phyloP scores from a whole-genome alignment of 768 basidiomycete species.

The Termitomyces sp. region DNA sequence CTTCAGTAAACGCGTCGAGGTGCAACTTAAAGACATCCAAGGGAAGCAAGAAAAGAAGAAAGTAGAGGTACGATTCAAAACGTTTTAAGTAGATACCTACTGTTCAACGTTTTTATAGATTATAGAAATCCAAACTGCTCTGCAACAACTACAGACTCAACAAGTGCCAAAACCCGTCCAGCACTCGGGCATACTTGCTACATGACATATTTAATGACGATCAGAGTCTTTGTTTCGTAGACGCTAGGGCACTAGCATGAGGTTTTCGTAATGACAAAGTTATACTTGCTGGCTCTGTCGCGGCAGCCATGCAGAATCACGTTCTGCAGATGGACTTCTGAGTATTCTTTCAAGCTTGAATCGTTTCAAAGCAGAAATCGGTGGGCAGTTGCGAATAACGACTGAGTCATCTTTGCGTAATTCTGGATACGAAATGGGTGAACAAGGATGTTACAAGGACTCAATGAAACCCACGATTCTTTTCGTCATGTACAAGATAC shows the following conservation, averaged over 20 bases:
- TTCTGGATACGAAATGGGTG: constrained; percentile 28
- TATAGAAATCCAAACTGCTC: constrained; percentile 57
- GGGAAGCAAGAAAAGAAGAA: constrained; percentile 78
- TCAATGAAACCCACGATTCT: constrained; percentile 46
- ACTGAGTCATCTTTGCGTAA: constrained; percentile 68
- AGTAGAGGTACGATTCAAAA: constrained; percentile 51
- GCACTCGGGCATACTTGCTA: constrained; percentile 2
- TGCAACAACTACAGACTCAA: constrained; percentile 34
- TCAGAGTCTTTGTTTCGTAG: background rate
- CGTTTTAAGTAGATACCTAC: background rate
- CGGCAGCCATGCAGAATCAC: constrained; percentile 23
- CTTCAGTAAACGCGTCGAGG: constrained; percentile 66
- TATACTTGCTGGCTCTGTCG: constrained; percentile 6
- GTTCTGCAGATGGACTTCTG: constrained; percentile 63
- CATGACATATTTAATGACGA: background rate
- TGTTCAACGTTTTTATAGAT: constrained; percentile 36
- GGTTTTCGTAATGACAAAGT: background rate
- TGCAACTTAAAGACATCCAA: constrained; percentile 73
- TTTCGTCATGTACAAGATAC: constrained; percentile 70
- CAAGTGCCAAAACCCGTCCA: constrained; percentile 15
- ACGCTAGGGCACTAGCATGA: background rate
- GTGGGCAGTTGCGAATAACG: constrained; percentile 75
- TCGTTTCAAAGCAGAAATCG: constrained; percentile 72
- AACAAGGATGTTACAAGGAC: background rate
- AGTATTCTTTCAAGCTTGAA: constrained; percentile 67